phyloP scores from a whole-genome alignment of 495 filamentous ascomycete species.

The Chaetomium tenue region DNA sequence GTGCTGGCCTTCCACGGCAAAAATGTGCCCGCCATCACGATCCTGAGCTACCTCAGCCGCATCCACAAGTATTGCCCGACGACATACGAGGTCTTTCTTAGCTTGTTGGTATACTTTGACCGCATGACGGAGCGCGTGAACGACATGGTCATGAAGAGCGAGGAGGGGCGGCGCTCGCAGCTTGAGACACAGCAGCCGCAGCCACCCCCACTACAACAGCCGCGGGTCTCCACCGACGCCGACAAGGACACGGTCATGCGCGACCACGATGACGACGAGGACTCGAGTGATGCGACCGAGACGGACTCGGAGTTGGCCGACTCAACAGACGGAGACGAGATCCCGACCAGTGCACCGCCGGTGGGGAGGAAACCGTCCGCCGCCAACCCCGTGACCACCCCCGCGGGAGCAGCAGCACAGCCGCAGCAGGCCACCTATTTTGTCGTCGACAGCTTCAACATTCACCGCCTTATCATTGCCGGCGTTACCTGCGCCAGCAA shows the following conservation, averaged over 20 bases:
- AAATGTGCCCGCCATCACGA: conserved; percentile 96
- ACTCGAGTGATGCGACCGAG: too few relatives aligned
- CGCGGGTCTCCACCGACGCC: background rate
- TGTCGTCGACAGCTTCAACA: conserved; percentile 98
- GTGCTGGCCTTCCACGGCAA: conserved; percentile 99
- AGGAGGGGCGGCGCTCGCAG: conserved; percentile 37
- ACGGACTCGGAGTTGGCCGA: too few relatives aligned
- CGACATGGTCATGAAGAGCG: conserved; percentile 49
- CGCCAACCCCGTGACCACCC: background rate
- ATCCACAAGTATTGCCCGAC: conserved; percentile 99
- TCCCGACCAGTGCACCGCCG: background rate
- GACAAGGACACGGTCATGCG: conserved; percentile 41
- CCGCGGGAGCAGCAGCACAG: background rate
- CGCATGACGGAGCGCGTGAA: conserved; percentile 98
- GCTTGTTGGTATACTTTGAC: conserved; percentile 95
- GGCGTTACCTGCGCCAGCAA: conserved; percentile 98
- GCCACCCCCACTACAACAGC: conserved; percentile 23
- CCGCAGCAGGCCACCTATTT: conserved; percentile 62
- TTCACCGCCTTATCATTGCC: conserved; percentile 94
- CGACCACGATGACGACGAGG: conserved; percentile 33
- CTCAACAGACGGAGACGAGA: conserved; percentile 38
- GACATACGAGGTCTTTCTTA: conserved; percentile 97
- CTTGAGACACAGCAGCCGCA: conserved; percentile 25
- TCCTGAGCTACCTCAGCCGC: conserved; percentile 89
- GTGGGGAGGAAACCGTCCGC: conserved; percentile 25